phyloP scores from a whole-genome alignment of 768 basidiomycete genomes.

The Boletus reticulatus region DNA sequence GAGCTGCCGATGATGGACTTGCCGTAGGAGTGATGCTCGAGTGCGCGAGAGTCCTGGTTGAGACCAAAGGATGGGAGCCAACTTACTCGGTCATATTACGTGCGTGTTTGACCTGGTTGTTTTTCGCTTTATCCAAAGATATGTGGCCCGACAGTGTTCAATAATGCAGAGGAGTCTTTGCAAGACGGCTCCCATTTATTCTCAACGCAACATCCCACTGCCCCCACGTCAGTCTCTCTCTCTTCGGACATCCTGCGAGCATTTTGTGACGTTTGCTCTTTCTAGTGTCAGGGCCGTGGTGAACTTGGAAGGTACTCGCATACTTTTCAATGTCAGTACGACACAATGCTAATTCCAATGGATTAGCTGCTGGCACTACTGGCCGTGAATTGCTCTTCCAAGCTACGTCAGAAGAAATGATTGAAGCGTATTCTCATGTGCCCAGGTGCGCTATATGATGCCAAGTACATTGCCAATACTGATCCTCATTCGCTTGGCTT shows the following conservation, averaged over 20 bases:
- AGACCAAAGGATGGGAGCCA: slow-evolving; percentile 69
- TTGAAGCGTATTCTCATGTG: slow-evolving; percentile 82
- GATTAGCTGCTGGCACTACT: slow-evolving; percentile 75
- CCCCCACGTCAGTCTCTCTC: slow-evolving; percentile 53
- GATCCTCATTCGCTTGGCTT: not conserved
- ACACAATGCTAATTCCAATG: slow-evolving; percentile 2
- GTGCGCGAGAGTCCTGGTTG: slow-evolving; percentile 68
- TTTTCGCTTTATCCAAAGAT: not conserved
- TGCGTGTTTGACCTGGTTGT: slow-evolving; percentile 37
- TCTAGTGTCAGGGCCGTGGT: slow-evolving; percentile 77
- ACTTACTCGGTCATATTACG: slow-evolving; percentile 79
- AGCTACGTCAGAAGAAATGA: slow-evolving; percentile 94
- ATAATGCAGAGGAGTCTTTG: slow-evolving; percentile 90
- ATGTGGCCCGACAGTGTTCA: slow-evolving; percentile 64
- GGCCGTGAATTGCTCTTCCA: slow-evolving; percentile 93
- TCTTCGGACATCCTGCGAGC: not conserved
- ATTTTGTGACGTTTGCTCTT: not conserved
- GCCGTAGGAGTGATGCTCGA: slow-evolving; percentile 93
- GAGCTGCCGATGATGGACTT: slow-evolving; percentile 86
- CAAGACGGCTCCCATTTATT: slow-evolving; percentile 95
- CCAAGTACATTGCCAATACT: not conserved
- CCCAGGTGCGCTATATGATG: slow-evolving; percentile 51
- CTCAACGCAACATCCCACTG: slow-evolving; percentile 82
- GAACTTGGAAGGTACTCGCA: slow-evolving; percentile 76
- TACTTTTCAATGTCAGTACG: not conserved